Percentiles rank a stretch among this genome's conserved stretches.
Conservation (phyloP, 2,329 filamentous ascomycete species). For the Verruconis gallopava region DNA sequence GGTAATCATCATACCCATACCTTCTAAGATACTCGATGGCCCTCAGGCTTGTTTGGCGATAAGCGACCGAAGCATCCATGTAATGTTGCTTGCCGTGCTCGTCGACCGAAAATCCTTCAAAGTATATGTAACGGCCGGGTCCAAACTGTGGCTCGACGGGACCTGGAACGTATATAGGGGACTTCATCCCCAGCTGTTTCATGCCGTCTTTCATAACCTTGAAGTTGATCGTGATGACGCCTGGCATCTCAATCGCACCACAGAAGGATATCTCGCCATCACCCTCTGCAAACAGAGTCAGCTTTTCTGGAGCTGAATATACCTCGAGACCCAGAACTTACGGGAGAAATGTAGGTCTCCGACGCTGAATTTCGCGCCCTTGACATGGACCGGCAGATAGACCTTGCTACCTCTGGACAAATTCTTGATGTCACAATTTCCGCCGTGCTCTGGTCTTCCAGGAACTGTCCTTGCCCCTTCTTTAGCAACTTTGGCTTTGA, state of each 20-base stretch:
- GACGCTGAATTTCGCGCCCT: constrained; percentile 78
- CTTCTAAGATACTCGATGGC: constrained; percentile 68
- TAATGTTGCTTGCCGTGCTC: constrained; percentile 82
- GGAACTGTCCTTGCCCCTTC: constrained; percentile 82
- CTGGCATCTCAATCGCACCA: constrained; percentile 82
- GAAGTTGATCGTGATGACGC: constrained; percentile 82
- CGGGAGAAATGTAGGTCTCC: constrained; percentile 77
- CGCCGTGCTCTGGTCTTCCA: constrained; percentile 72
- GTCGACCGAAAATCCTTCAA: constrained; percentile 84
- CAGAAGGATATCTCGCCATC: constrained; percentile 78
- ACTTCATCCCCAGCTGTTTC: constrained; percentile 60
- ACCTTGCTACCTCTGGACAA: constrained; percentile 67
- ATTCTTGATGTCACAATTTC: constrained; percentile 89
- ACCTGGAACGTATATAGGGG: constrained; percentile 73
- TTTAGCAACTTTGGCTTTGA: constrained; percentile 54
- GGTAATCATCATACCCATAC: constrained; percentile 59
- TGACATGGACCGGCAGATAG: constrained; percentile 76
- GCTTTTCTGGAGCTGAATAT: background rate
- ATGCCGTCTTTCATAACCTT: constrained; percentile 74
- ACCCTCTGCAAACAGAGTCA: constrained; percentile 41
- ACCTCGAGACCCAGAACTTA: constrained; percentile 18
- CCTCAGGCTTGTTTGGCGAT: constrained; percentile 65
- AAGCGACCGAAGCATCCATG: constrained; percentile 74
- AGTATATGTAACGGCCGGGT: constrained; percentile 68
- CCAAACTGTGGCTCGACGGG: constrained; percentile 83